phyloP scores from a whole-genome alignment of 306 rosid species.

The Albizia julibrissin region DNA sequence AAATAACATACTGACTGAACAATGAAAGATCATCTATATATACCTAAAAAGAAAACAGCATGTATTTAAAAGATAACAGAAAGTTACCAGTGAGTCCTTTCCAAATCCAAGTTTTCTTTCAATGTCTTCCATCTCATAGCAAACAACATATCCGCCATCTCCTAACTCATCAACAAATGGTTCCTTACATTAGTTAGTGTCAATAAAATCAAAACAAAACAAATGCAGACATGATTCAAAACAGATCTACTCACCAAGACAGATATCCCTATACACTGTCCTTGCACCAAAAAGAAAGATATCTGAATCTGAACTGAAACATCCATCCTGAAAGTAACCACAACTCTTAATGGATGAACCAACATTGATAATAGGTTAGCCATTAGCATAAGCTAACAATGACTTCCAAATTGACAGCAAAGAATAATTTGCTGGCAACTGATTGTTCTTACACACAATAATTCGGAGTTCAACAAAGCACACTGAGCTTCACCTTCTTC shows the following conservation, averaged over 20 bases:
- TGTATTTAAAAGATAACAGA: conserved; percentile 22
- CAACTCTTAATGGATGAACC: conserved; percentile 17
- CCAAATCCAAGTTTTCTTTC: conserved; percentile 77
- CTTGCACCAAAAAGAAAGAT: conserved; percentile 85
- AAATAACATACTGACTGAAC: background rate
- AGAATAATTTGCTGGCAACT: background rate
- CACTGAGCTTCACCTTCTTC: conserved; percentile 95
- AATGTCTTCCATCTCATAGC: conserved; percentile 79
- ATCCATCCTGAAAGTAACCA: conserved; percentile 63
- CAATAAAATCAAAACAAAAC: background rate
- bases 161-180: conserved; percentile 51
- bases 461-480: conserved; percentile 72
- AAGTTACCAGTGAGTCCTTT: conserved; percentile 78
- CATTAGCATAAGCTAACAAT: conserved; percentile 29
- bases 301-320: conserved; percentile 83
- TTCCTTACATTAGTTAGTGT: conserved; percentile 24
- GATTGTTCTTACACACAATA: conserved; percentile 60
- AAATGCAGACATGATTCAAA: background rate
- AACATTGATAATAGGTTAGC: conserved; percentile 25
- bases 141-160: conserved; percentile 71
- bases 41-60: conserved; percentile 9
- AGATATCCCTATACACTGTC: conserved; percentile 78
- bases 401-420: background rate
- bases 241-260: conserved; percentile 61
- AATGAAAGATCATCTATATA: conserved; percentile 3